Evolutionary conservation across 2,329 filamentous ascomycete species (phyloP).

Genomic region (Alternaria tenuissima): DNA sequence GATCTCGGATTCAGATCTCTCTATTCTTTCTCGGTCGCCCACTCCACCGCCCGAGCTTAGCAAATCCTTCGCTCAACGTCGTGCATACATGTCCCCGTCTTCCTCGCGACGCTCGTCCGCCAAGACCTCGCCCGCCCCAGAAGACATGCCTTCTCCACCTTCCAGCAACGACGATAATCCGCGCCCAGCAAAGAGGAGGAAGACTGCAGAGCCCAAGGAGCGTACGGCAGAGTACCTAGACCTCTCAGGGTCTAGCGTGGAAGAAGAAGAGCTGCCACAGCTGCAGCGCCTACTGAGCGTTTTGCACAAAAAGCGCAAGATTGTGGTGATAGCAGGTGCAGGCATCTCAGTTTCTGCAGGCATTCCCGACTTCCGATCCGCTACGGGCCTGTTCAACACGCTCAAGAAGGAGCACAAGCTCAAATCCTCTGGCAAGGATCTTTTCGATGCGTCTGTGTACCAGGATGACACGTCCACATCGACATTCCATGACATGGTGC

Average conservation of each 20-base stretch:
- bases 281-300: constrained; percentile 76
- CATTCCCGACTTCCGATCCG: constrained; percentile 95
- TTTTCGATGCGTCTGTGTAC: constrained; percentile 98
- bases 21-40: constrained; percentile 37
- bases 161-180: constrained; percentile 67
- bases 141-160: constrained; percentile 54
- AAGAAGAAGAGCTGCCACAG: constrained; percentile 65
- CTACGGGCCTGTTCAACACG: constrained; percentile 85
- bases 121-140: constrained; percentile 56
- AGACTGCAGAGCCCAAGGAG: constrained; percentile 64
- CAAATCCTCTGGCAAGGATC: constrained; percentile 90
- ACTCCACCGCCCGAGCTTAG: constrained; percentile 45
- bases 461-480: constrained; percentile 87
- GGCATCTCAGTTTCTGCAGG: constrained; percentile 97
- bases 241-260: constrained; percentile 63
- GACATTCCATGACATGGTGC: constrained; percentile 96
- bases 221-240: constrained; percentile 86
- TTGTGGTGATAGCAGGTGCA: constrained; percentile 94
- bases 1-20: constrained; percentile 44
- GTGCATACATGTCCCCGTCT: constrained; percentile 50
- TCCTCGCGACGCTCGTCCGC: constrained; percentile 58
- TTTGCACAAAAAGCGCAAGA: constrained; percentile 89
- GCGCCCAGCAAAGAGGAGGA: constrained; percentile 79
- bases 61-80: constrained; percentile 39
- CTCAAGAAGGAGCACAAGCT: constrained; percentile 87